Conservation (phyloP, 2,329 filamentous ascomycete genomes). For the Colletotrichum brevisporum region DNA sequence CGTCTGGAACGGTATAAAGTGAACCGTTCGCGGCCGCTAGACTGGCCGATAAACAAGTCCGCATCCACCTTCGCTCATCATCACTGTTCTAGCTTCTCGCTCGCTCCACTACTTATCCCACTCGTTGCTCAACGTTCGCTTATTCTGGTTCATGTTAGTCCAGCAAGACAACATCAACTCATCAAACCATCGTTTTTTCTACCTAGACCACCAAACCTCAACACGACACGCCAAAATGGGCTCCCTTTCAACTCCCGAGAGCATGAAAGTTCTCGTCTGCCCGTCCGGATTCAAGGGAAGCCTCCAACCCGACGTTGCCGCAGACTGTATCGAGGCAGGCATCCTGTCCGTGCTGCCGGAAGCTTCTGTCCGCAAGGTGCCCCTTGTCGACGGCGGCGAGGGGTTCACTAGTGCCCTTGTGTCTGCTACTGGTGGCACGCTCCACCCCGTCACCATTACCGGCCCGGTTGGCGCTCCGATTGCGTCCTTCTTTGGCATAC, state of each 20-base stretch:
- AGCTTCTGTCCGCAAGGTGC: slow-evolving; percentile 61
- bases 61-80: neutral
- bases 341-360: slow-evolving; percentile 59
- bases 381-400: slow-evolving; percentile 67
- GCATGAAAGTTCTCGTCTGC: slow-evolving; percentile 59
- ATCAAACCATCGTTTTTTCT: slow-evolving; percentile 4
- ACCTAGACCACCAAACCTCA: neutral
- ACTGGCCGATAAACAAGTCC: neutral
- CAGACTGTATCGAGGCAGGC: slow-evolving; percentile 64
- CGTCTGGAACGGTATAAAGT: slow-evolving; percentile 12
- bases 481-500: slow-evolving; percentile 62
- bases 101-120: slow-evolving; percentile 12
- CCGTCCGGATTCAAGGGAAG: slow-evolving; percentile 70
- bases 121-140: slow-evolving; percentile 26
- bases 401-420: slow-evolving; percentile 64
- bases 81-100: neutral
- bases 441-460: slow-evolving; percentile 54
- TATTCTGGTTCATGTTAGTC: neutral
- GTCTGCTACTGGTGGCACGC: slow-evolving; percentile 55
- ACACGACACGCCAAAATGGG: slow-evolving; percentile 16
- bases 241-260: slow-evolving; percentile 40
- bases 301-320: slow-evolving; percentile 62
- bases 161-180: neutral
- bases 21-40: neutral
- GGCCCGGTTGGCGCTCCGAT: slow-evolving; percentile 60